A percentile compares a stretch with the other conserved stretches of the same genome.
Conservation (phyloP, 2,329 filamentous ascomycete genomes). For the Neopestalotiopsis sp. region DNA sequence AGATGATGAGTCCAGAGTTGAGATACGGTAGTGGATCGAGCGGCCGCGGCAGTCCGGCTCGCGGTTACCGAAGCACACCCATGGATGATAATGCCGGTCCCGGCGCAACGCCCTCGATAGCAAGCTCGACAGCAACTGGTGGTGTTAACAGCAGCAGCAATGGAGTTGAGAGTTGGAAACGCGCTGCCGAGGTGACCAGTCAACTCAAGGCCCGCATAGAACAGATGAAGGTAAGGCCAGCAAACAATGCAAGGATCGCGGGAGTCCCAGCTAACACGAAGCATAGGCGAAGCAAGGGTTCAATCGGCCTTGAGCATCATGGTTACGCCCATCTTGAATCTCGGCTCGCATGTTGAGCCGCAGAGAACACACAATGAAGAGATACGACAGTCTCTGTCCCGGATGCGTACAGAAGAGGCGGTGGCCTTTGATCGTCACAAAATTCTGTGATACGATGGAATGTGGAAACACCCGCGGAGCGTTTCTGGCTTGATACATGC, state of each 20-base stretch:
- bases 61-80: constrained; percentile 52
- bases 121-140: constrained; percentile 25
- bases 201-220: constrained; percentile 97
- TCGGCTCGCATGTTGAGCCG: not conserved
- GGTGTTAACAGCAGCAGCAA: constrained; percentile 37
- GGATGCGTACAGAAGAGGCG: not conserved
- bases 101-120: constrained; percentile 23
- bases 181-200: constrained; percentile 96
- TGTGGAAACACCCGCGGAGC: not conserved
- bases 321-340: not conserved
- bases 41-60: constrained; percentile 63
- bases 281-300: constrained; percentile 56
- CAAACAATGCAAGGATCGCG: constrained; percentile 3
- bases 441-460: constrained; percentile 6
- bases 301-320: constrained; percentile 42
- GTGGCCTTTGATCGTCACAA: not conserved
- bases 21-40: constrained; percentile 58
- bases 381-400: not conserved
- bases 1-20: constrained; percentile 58
- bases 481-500: constrained; percentile 13
- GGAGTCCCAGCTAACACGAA: constrained; percentile 22
- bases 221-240: constrained; percentile 81
- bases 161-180: constrained; percentile 90
- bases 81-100: constrained; percentile 29
- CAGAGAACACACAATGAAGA: not conserved